phyloP scores from a whole-genome alignment of 768 basidiomycete genomes.

The Gautieria morchelliformis region DNA sequence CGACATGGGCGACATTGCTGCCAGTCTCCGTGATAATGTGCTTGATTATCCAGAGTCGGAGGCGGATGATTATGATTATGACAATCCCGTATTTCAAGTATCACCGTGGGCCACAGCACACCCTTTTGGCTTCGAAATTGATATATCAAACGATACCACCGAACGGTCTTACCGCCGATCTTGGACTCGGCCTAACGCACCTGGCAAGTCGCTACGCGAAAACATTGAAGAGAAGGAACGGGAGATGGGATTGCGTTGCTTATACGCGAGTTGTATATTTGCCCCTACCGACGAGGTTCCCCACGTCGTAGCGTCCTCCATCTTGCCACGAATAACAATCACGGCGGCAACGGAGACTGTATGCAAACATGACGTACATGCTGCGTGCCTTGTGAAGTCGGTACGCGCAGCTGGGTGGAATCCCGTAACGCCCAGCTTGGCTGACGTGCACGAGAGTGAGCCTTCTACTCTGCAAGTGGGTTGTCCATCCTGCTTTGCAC shows the following conservation, averaged over 20 bases:
- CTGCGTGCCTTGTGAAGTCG: slow-evolving; percentile 57
- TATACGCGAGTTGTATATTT: slow-evolving; percentile 61
- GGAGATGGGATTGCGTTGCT: slow-evolving; percentile 62
- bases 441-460: slow-evolving; percentile 17
- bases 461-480: slow-evolving; percentile 45
- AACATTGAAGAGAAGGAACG: slow-evolving; percentile 63
- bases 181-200: slow-evolving; percentile 55
- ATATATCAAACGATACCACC: background rate
- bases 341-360: slow-evolving; percentile 14
- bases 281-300: slow-evolving; percentile 72
- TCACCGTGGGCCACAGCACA: background rate
- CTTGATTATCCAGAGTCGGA: background rate
- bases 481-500: slow-evolving; percentile 60
- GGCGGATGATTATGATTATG: background rate
- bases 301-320: slow-evolving; percentile 19
- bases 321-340: slow-evolving; percentile 19
- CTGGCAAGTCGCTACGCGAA: slow-evolving; percentile 63
- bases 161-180: background rate
- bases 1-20: no score
- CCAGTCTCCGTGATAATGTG: no score
- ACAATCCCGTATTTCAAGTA: background rate
- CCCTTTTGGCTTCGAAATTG: background rate
- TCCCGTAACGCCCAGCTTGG: slow-evolving; percentile 22
- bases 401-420: slow-evolving; percentile 52
- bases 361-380: slow-evolving; percentile 63